These are phyloP conservation scores for Coemansia sp. DNA, from an alignment of 192 early-diverging fungal species.

Conservation along the genomic window DNA sequence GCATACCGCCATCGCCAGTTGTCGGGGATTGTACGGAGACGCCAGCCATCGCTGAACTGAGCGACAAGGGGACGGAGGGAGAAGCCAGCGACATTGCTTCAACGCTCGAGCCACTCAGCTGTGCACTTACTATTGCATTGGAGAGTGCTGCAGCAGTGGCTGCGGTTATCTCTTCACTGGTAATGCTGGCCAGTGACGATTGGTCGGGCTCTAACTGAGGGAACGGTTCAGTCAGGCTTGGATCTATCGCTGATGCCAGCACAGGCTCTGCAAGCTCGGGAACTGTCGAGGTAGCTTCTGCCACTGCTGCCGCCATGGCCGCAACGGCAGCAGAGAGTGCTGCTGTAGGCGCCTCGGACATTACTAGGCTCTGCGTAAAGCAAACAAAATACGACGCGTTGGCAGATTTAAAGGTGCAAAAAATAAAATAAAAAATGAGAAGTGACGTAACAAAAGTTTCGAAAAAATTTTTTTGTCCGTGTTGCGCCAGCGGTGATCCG, in stretches of 20 bases:
- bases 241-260: neutral
- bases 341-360: constrained; percentile 11
- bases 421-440: neutral
- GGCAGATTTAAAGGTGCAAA: constrained; percentile 1
- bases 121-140: constrained; percentile 21
- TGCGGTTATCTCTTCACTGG: constrained; percentile 5
- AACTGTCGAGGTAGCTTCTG: neutral
- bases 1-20: constrained; percentile 2
- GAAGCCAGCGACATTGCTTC: constrained; percentile 7
- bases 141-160: constrained; percentile 31
- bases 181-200: neutral
- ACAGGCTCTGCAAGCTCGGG: neutral
- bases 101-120: neutral
- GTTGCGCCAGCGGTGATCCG: too few relatives aligned
- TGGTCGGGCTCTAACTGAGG: constrained; percentile 23
- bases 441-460: constrained; percentile 8
- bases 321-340: constrained; percentile 12
- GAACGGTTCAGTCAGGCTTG: constrained; percentile 17
- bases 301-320: constrained; percentile 8
- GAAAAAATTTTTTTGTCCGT: neutral
- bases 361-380: neutral
- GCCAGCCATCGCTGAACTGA: constrained; percentile 5
- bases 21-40: neutral
- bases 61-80: neutral
- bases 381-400: neutral